Base-by-base conservation (phyloP, 148 eudicot species). In the Limonium bicolor region DNA sequence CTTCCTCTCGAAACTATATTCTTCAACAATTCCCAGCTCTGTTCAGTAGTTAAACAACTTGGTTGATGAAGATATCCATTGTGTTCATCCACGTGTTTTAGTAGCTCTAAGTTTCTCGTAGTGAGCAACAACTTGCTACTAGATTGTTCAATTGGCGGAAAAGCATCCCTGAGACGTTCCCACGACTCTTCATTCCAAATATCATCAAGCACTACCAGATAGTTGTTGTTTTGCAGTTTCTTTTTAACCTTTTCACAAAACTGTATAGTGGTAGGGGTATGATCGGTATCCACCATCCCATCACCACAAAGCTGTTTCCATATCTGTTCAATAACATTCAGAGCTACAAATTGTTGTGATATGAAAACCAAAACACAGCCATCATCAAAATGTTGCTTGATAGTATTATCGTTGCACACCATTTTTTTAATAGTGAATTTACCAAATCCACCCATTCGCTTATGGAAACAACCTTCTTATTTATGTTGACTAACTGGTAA, bases 131-230 rank as follows among this genome's bases (percentile, higher is more conserved):
- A 4, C 4, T 36, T 46, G 44, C 44, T 36, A 0, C 25, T 11
- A 36, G 14, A 6, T 7, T 5, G 3, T 0, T 32, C 18, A 0
- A 12, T 7, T 10, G 30, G 11, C 6, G 32, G 45, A 12, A 62
- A 62, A 33, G 47, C 56, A 28, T 27, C 18, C 10, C 17, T 17
- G 18, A 62, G 23, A 7, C 20, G 0, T 1, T 15, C 28, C 67
- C 67, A 62, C 24, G 5, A 46, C 10, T 16, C 19, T n/a, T 3
- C 10, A 0, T 9, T 1, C 66, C 66, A 62, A 5, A 62, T 36
- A 27, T 62, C 66, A 41, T 62, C 66, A 9, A 62, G 55, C 27
- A 62, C 36, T 6, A 62, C 47, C 41, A 62, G 25, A 23, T 43
- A 62, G 15, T 44, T 50, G 4, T 30, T 49, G 0, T 42, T 0